Base-by-base conservation (phyloP, 2,329 filamentous ascomycete species). In the Aureobasidium zeae region DNA sequence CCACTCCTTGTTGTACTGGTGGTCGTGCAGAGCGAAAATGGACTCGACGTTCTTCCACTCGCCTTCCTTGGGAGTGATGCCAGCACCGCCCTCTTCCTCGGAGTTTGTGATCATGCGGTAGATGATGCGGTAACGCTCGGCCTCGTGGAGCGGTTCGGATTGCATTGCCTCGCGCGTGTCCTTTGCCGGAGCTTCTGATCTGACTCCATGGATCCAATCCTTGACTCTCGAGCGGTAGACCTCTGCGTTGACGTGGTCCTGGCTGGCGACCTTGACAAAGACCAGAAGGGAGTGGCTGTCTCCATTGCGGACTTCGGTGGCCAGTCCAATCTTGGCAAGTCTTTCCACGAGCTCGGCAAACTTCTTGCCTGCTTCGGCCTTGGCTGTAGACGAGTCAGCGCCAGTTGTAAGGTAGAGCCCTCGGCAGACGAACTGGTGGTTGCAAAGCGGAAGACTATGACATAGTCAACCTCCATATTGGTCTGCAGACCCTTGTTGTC, bases 131-230 rank as follows among this genome's bases (percentile, higher is more conserved):
- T 94, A 75, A 34, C 88, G 76, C 67, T 98, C 91, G 16, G 89
- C 85, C 58, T 94, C 86, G 28, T 81, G 86, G 46, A 95, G 73
- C 1, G 87, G 83, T 52, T 94, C 82, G 12, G 76, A 68, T 47
- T 79, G 69, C 41, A 93, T 74, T 11, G 80, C 75, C 47, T 77
- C 70, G 35, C 74, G 67, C 13, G 86, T 77, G 52, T 93, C 79
- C 57, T 79, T 81, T 45, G 79, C 74, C 0, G 89, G 89, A 25
- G 86, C 79, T 15, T 77, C 75, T 37, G 83, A 74, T 50, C 86
- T 81, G 44, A 95, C 82, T 41, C 88, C 87, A 59, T 91, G 83
- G 24, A 96, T 77, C 86, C 88, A 98, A 65, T 96, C 91, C 59
- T 87, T 84, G 13, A 95, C 80, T 51, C 91, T 79, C 45, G 84